Percentiles rank a stretch among this genome's conserved stretches.
phyloP scores from a whole-genome alignment of 305 asterid genomes.

The Galium porrigens region DNA sequence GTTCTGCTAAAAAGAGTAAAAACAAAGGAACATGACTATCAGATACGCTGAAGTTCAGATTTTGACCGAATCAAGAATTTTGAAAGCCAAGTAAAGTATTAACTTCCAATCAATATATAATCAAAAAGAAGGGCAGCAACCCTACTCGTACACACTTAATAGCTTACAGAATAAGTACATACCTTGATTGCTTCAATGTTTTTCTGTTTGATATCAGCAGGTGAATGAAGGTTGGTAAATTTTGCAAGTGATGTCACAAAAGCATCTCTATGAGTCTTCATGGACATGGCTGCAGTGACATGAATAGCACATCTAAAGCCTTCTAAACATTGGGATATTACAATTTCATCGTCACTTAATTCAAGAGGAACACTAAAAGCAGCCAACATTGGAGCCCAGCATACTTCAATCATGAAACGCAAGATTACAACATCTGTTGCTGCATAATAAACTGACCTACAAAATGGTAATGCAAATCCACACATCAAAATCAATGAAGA shows the following conservation, averaged over 20 bases:
- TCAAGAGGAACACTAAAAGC: slow-evolving; percentile 99
- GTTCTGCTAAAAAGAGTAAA: neutral
- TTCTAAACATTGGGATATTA: slow-evolving; percentile 69
- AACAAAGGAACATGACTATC: neutral
- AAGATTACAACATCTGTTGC: slow-evolving; percentile 90
- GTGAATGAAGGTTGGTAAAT: slow-evolving; percentile 94
- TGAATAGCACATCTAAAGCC: slow-evolving; percentile 81
- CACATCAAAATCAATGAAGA: slow-evolving; percentile 15
- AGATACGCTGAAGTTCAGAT: neutral
- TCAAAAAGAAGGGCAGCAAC: slow-evolving; percentile 12
- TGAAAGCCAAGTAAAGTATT: neutral
- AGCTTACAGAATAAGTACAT: neutral
- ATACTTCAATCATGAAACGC: slow-evolving; percentile 91
- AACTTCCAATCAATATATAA: neutral
- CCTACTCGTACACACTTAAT: neutral
- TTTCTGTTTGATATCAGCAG: slow-evolving; percentile 88
- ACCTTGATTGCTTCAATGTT: slow-evolving; percentile 98
- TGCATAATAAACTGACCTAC: slow-evolving; percentile 91
- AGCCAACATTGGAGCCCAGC: slow-evolving; percentile 99
- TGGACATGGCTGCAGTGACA: slow-evolving; percentile 95
- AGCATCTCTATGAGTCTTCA: slow-evolving; percentile 99
- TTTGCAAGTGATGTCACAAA: slow-evolving; percentile 91
- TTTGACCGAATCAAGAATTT: neutral
- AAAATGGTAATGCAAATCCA: slow-evolving; percentile 27
- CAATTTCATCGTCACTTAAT: slow-evolving; percentile 71